A percentile compares a stretch with the other conserved stretches of the same genome.
These are phyloP conservation scores for Oxyria digyna DNA, from an alignment of 148 eudicot species.

Conservation along the genomic window DNA sequence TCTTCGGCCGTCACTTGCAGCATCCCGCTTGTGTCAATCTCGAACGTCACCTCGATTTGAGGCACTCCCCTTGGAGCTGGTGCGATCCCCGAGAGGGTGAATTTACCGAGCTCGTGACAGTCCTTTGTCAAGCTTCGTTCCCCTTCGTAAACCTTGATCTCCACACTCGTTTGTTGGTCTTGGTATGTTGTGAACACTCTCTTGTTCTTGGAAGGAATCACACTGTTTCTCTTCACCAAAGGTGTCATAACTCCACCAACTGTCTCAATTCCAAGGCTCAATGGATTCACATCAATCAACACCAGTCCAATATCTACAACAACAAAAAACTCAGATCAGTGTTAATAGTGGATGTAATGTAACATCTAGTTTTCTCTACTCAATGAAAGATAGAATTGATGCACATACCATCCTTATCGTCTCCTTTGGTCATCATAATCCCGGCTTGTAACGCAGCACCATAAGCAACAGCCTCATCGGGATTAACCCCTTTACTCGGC, in stretches of 20 bases:
- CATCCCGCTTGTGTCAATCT: not conserved
- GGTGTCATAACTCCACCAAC: not conserved
- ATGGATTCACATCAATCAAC: not conserved
- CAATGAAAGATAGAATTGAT: no score
- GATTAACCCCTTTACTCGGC: not conserved
- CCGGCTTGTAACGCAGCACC: not conserved
- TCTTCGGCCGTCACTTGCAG: conserved; percentile 1
- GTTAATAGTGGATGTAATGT: no score
- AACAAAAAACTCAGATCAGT: no score
- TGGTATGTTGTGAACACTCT: conserved; percentile 2
- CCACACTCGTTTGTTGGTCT: not conserved
- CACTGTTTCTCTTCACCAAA: not conserved
- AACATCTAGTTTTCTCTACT: no score
- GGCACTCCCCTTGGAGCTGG: conserved; percentile 7
- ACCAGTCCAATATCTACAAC: not conserved
- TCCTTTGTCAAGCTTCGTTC: not conserved
- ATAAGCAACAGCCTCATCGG: conserved; percentile 2
- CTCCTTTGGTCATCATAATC: not conserved
- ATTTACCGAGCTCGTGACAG: not conserved
- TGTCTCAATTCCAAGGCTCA: conserved; percentile 3
- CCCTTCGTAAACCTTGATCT: conserved; percentile 1
- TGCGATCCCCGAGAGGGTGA: not conserved
- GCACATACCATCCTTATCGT: not conserved
- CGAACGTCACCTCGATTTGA: not conserved
- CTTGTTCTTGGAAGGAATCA: not conserved